Conservation (phyloP, 2,329 filamentous ascomycete genomes). For the Beauveria sp. region DNA sequence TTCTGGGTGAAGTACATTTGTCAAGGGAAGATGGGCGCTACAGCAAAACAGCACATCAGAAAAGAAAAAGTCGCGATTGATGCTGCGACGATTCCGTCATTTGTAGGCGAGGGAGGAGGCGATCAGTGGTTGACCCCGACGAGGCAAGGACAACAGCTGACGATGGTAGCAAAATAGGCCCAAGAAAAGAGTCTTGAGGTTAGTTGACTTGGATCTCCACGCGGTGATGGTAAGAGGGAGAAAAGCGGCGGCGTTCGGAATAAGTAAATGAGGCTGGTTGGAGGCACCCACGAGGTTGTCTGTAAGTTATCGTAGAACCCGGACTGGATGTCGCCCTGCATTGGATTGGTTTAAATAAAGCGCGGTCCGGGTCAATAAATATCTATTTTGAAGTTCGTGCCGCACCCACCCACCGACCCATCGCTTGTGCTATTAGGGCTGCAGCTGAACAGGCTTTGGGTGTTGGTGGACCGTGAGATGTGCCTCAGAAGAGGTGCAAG, state of each 20-base stretch:
- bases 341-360: not conserved
- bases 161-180: not conserved
- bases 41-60: not conserved
- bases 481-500: no score
- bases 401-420: not conserved
- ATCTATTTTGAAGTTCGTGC: not conserved
- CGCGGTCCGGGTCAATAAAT: not conserved
- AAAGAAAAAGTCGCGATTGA: not conserved
- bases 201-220: not conserved
- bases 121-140: not conserved
- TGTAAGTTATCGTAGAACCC: not conserved
- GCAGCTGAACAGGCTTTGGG: no score
- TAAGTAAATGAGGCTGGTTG: not conserved
- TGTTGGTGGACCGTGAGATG: no score
- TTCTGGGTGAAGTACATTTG: not conserved
- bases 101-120: not conserved
- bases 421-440: no score
- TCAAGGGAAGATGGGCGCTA: not conserved
- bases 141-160: not conserved
- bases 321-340: not conserved
- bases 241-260: not conserved
- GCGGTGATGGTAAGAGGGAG: not conserved
- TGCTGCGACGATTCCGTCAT: not conserved
- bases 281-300: not conserved
- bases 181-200: not conserved